Evolutionary conservation across 2,329 filamentous ascomycete genomes (phyloP).

Genomic region (Epichloe typhina): DNA sequence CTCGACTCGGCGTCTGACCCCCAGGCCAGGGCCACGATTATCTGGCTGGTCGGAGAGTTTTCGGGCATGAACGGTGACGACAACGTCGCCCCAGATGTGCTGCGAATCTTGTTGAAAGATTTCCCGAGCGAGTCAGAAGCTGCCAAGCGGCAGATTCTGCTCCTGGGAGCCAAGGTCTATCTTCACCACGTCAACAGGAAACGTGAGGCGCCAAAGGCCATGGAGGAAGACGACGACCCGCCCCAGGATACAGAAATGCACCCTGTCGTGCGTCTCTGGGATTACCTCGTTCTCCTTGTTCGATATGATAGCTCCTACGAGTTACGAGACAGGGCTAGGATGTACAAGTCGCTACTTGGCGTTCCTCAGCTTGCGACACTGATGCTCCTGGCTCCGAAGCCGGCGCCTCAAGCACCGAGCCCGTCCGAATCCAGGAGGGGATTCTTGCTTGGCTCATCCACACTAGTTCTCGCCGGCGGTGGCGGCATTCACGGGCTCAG

Average conservation of each 20-base stretch:
- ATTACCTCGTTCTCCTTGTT: constrained; percentile 70
- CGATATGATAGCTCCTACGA: constrained; percentile 94
- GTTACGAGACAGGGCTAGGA: constrained; percentile 75
- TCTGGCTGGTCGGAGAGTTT: constrained; percentile 96
- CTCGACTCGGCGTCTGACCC: constrained; percentile 77
- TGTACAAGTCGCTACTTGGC: constrained; percentile 74
- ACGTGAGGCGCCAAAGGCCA: constrained; percentile 27
- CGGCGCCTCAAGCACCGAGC: constrained; percentile 78
- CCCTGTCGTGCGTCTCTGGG: constrained; percentile 65
- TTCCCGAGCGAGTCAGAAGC: constrained; percentile 75
- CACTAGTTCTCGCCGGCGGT: constrained; percentile 68
- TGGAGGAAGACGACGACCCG: constrained; percentile 19
- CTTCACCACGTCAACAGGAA: constrained; percentile 69
- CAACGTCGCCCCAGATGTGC: constrained; percentile 84
- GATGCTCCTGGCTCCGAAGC: constrained; percentile 86
- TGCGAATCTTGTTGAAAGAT: constrained; percentile 74
- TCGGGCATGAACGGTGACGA: constrained; percentile 66
- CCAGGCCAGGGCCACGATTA: constrained; percentile 81
- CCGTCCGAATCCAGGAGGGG: constrained; percentile 73
- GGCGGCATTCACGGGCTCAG: constrained; percentile 59
- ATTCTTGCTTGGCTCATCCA: constrained; percentile 70
- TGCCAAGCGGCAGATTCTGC: constrained; percentile 80
- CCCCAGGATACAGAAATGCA: constrained; percentile 32
- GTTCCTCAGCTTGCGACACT: constrained; percentile 80
- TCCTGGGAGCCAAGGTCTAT: constrained; percentile 94